Conservation (phyloP, 306 rosid genomes). For the Aeschynomene evenia region DNA sequence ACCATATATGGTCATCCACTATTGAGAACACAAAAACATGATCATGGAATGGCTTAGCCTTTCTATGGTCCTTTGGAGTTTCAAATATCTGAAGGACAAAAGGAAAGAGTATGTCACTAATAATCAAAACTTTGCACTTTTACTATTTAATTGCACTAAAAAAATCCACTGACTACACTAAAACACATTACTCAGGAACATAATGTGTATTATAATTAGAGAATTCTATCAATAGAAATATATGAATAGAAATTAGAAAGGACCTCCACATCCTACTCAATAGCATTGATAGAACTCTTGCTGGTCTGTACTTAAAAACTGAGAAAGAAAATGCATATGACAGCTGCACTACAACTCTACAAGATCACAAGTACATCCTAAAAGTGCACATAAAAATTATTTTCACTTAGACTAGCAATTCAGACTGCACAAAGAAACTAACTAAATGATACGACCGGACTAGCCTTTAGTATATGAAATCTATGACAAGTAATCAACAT, state of each 20-base stretch:
- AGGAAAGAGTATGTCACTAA: slow-evolving; percentile 18
- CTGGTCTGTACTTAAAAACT: no score
- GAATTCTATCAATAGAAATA: not conserved
- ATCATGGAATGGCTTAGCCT: slow-evolving; percentile 85
- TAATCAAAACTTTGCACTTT: not conserved
- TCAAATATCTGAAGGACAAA: slow-evolving; percentile 68
- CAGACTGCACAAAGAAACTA: not conserved
- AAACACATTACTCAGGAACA: not conserved
- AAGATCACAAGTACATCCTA: no score
- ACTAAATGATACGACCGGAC: not conserved
- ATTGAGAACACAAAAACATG: slow-evolving; percentile 97
- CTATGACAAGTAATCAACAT: not conserved
- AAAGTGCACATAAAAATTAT: not conserved
- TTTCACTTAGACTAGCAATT: not conserved
- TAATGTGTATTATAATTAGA: not conserved
- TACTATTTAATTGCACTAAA: not conserved
- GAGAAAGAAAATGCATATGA: not conserved
- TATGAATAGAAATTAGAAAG: not conserved
- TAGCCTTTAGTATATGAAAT: not conserved
- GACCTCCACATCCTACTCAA: not conserved
- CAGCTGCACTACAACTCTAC: not conserved
- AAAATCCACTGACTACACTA: not conserved
- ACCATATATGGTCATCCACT: slow-evolving; percentile 95
- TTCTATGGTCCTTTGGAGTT: slow-evolving; percentile 80
- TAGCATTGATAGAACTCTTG: not conserved